phyloP scores from a whole-genome alignment of 345 rosid genomes.

The Salix brachista region DNA sequence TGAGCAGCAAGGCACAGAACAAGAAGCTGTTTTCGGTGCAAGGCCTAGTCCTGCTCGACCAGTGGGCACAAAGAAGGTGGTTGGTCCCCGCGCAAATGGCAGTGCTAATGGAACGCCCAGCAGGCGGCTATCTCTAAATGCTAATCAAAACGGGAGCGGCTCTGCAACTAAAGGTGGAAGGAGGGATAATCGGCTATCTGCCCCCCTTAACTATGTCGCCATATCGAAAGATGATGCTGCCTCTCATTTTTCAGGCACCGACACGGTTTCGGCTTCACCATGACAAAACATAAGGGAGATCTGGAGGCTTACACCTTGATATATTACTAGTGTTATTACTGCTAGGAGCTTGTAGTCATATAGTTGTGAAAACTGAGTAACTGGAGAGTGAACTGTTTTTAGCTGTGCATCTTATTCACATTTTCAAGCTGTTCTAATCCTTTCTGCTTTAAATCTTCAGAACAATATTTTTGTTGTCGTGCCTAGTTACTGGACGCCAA shows the following conservation, averaged over 20 bases:
- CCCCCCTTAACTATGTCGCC: constrained; percentile 63
- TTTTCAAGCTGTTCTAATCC: constrained; percentile 7
- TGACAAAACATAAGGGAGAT: constrained; percentile 27
- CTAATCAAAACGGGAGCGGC: constrained; percentile 70
- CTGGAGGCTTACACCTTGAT: constrained; percentile 26
- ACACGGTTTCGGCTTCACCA: constrained; percentile 63
- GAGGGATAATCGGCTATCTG: constrained; percentile 46
- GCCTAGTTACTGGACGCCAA: neutral
- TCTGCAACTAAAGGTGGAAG: constrained; percentile 62
- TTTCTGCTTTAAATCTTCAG: neutral
- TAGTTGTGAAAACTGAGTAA: constrained; percentile 12
- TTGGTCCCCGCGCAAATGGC: constrained; percentile 71
- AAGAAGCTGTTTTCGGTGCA: constrained; percentile 58
- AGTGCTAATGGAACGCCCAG: constrained; percentile 71
- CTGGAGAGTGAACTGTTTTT: constrained; percentile 25
- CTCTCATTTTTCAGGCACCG: constrained; percentile 67
- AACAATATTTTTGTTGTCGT: neutral
- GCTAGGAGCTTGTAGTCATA: constrained; percentile 27
- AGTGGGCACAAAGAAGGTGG: constrained; percentile 57
- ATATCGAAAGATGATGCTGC: constrained; percentile 65
- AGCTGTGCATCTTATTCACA: constrained; percentile 19
- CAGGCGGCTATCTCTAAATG: constrained; percentile 75
- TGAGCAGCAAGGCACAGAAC: constrained; percentile 76
- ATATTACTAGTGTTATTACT: constrained; percentile 14
- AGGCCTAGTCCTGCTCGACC: constrained; percentile 86